Evolutionary conservation across 2,329 filamentous ascomycete species (phyloP).

Genomic region (Kalmusia sp.): DNA sequence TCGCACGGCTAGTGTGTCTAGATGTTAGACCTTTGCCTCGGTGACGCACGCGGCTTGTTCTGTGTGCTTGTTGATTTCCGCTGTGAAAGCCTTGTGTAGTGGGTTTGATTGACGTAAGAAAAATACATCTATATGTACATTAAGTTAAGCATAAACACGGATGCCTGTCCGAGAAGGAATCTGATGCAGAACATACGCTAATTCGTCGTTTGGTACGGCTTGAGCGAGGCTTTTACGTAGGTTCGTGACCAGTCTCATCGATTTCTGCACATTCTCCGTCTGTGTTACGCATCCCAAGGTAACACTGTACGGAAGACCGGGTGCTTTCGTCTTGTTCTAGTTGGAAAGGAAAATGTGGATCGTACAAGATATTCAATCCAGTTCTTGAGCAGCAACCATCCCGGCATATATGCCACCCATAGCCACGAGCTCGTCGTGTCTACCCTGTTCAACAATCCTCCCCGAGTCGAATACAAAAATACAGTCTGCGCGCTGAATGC

Average conservation of each 20-base stretch:
- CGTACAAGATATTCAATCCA: constrained; percentile 27
- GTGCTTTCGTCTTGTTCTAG: too few relatives aligned
- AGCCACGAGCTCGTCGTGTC: constrained; percentile 64
- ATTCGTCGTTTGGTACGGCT: too few relatives aligned
- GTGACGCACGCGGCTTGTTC: constrained; percentile 36
- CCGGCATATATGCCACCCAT: constrained; percentile 43
- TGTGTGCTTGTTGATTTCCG: not conserved
- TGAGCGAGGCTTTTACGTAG: too few relatives aligned
- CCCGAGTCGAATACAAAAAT: constrained; percentile 80
- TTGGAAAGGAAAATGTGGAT: not conserved
- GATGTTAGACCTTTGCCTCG: constrained; percentile 20
- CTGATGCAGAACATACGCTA: too few relatives aligned
- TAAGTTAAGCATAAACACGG: too few relatives aligned
- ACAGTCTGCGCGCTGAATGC: constrained; percentile 79
- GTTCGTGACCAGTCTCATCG: too few relatives aligned
- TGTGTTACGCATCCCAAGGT: too few relatives aligned
- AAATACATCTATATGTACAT: not conserved
- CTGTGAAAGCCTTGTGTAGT: not conserved
- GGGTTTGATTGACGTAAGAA: not conserved
- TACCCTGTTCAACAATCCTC: constrained; percentile 66
- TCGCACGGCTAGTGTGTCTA: constrained; percentile 25
- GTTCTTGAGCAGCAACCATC: constrained; percentile 46
- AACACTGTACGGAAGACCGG: too few relatives aligned
- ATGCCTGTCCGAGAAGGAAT: too few relatives aligned
- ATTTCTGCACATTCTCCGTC: too few relatives aligned